phyloP scores from a whole-genome alignment of 768 basidiomycete genomes.

The Suillus lakei region DNA sequence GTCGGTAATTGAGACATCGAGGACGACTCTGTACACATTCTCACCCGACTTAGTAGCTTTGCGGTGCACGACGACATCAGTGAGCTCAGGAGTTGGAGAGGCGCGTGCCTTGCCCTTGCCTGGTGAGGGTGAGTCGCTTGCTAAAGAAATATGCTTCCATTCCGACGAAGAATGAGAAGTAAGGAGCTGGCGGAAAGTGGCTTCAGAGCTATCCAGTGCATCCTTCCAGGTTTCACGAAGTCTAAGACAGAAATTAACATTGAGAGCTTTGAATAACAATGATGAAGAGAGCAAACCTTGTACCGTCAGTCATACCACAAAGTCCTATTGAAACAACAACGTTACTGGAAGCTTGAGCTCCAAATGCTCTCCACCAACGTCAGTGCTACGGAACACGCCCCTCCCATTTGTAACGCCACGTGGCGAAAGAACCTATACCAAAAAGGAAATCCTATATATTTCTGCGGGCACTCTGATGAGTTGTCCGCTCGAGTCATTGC shows the following conservation, averaged over 20 bases:
- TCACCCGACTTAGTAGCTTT: constrained; percentile 72
- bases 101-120: constrained; percentile 68
- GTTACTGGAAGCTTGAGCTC: neutral
- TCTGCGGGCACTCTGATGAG: neutral
- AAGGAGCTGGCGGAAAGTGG: constrained; percentile 78
- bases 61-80: constrained; percentile 81
- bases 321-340: constrained; percentile 1
- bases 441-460: neutral
- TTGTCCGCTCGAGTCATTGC: too few species aligned
- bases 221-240: constrained; percentile 83
- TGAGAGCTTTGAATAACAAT: neutral
- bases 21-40: constrained; percentile 76
- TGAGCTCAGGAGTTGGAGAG: constrained; percentile 58
- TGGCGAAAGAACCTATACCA: neutral
- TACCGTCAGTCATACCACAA: constrained; percentile 59
- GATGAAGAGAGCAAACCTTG: constrained; percentile 42
- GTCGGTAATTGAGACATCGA: constrained; percentile 75
- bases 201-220: constrained; percentile 75
- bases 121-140: constrained; percentile 43
- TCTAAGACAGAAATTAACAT: constrained; percentile 41
- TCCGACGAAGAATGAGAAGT: constrained; percentile 69
- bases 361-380: neutral
- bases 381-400: constrained; percentile 1
- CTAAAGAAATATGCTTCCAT: constrained; percentile 78
- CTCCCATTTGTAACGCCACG: constrained; percentile 9